phyloP scores from a whole-genome alignment of 148 eudicot species.

The Heliamphora exappendiculata region DNA sequence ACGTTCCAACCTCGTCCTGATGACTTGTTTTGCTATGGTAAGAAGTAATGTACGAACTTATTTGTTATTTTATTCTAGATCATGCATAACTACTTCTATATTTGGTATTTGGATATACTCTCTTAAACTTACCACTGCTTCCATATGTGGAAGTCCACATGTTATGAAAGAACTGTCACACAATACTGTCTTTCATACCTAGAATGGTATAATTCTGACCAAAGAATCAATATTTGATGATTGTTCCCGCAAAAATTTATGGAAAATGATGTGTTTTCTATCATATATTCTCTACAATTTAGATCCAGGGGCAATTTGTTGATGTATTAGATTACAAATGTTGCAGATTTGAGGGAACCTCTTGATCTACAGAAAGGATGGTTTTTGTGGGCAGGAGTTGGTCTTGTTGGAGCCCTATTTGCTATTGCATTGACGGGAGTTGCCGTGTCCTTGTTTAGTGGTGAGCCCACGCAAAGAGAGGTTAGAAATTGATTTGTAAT shows the following conservation, averaged over 20 bases:
- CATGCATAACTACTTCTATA: not conserved
- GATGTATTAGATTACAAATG: slow-evolving; percentile 10
- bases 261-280: not conserved
- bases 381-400: slow-evolving; percentile 92
- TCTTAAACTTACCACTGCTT: not conserved
- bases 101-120: not conserved
- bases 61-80: not conserved
- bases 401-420: slow-evolving; percentile 61
- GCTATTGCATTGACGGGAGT: slow-evolving; percentile 70
- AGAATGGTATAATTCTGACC: not conserved
- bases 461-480: slow-evolving; percentile 84
- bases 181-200: not conserved
- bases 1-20: slow-evolving; percentile 69
- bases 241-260: not conserved
- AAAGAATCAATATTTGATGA: not conserved
- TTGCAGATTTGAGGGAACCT: slow-evolving; percentile 74
- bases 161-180: not conserved
- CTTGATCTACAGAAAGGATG: slow-evolving; percentile 82
- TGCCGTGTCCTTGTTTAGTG: slow-evolving; percentile 54
- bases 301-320: not conserved
- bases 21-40: slow-evolving; percentile 90
- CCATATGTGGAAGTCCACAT: not conserved
- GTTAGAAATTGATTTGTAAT: slow-evolving; percentile 32
- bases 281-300: not conserved
- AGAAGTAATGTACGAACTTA: not conserved